A percentile compares a stretch with the other conserved stretches of the same genome.
These are phyloP conservation scores for Chiua virens DNA, from an alignment of 768 basidiomycete species.

Conservation along the genomic window DNA sequence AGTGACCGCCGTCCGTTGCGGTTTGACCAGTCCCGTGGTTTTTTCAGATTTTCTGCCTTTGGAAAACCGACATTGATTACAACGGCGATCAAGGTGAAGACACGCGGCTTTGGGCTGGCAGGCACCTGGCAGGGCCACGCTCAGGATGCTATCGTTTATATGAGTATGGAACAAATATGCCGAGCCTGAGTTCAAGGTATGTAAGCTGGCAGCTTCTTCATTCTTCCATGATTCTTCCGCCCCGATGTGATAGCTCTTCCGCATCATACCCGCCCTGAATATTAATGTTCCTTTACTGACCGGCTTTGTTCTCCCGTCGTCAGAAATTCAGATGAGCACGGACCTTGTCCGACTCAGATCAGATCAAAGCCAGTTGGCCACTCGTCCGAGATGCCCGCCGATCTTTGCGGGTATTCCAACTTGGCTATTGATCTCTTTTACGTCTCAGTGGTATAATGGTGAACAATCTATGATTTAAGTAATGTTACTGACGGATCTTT, in stretches of 20 bases:
- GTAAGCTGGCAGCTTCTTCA: constrained; percentile 7
- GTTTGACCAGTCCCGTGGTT: background rate
- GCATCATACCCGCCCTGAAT: background rate
- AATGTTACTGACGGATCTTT: constrained; percentile 1
- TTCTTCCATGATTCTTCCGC: constrained; percentile 4
- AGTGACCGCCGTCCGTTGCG: no score
- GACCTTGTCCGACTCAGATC: background rate
- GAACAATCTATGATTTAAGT: constrained; percentile 10
- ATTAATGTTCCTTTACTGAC: background rate
- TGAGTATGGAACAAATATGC: constrained; percentile 8
- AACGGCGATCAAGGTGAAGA: constrained; percentile 28
- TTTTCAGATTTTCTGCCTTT: constrained; percentile 8
- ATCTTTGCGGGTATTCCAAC: constrained; percentile 4
- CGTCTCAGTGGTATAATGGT: constrained; percentile 10
- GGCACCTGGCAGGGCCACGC: constrained; percentile 3
- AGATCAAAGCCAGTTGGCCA: background rate
- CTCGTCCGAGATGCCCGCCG: constrained; percentile 4
- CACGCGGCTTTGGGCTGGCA: constrained; percentile 17
- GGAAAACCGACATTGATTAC: constrained; percentile 4
- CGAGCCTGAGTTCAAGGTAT: constrained; percentile 10
- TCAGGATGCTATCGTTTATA: background rate
- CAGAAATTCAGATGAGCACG: background rate
- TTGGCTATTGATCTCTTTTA: constrained; percentile 10
- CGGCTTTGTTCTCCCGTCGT: background rate
- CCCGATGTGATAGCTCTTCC: constrained; percentile 22